Evolutionary conservation across 257 asterid genomes (phyloP).

Genomic region (Rehmannia glutinosa): DNA sequence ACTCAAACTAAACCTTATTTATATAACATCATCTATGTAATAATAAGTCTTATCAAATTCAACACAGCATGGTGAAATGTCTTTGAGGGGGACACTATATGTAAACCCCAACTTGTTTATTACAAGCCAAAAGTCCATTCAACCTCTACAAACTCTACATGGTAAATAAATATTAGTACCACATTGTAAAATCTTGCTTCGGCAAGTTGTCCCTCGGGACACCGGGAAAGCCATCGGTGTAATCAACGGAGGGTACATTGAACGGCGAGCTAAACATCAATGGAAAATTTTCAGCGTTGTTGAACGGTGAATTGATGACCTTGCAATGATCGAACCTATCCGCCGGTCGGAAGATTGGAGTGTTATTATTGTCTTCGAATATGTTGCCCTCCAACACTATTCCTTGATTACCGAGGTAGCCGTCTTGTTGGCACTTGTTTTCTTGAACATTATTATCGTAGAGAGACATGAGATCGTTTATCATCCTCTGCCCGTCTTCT

Average conservation of each 20-base stretch:
- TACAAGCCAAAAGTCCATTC: slow-evolving; percentile 23
- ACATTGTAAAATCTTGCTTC: slow-evolving; percentile 45
- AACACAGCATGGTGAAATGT: slow-evolving; percentile 24
- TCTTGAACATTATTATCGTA: slow-evolving; percentile 52
- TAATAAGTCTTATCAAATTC: slow-evolving; percentile 8
- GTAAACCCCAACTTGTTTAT: slow-evolving; percentile 28
- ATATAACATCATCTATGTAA: slow-evolving; percentile 22
- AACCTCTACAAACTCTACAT: slow-evolving; percentile 22
- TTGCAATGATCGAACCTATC: slow-evolving; percentile 43
- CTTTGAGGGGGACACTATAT: neutral
- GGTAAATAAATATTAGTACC: slow-evolving; percentile 35
- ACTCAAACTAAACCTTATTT: slow-evolving; percentile 19
- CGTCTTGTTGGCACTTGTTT: slow-evolving; percentile 34
- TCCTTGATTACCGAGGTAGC: slow-evolving; percentile 37
- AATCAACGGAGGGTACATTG: slow-evolving; percentile 37
- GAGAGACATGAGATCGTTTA: slow-evolving; percentile 60
- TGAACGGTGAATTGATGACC: slow-evolving; percentile 35
- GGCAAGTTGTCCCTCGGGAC: slow-evolving; percentile 30
- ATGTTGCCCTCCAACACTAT: slow-evolving; percentile 33
- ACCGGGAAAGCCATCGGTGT: slow-evolving; percentile 31
- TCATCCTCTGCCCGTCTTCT: slow-evolving; percentile 77
- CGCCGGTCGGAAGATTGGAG: slow-evolving; percentile 24
- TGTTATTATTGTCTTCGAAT: slow-evolving; percentile 28
- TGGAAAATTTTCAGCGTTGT: slow-evolving; percentile 39
- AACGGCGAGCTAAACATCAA: slow-evolving; percentile 57